A percentile compares a stretch with the other conserved stretches of the same genome.
These are phyloP conservation scores for Boletus eberwhitei DNA, from an alignment of 768 basidiomycete genomes.

Conservation along the genomic window DNA sequence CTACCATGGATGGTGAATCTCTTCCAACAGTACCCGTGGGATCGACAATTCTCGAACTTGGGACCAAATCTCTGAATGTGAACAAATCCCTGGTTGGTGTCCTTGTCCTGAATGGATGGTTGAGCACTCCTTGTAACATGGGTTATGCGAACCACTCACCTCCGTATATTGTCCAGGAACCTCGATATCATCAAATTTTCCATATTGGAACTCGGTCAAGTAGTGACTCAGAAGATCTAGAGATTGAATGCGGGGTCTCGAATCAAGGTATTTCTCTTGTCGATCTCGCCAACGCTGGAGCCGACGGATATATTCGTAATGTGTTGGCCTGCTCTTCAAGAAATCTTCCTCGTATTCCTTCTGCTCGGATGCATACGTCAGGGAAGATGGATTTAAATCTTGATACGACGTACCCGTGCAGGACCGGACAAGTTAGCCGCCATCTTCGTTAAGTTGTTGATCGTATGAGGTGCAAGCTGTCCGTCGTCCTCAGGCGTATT, in stretches of 20 bases:
- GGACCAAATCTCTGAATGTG: slow-evolving; percentile 88
- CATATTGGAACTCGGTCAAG: slow-evolving; percentile 95
- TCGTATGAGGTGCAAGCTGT: slow-evolving; percentile 50
- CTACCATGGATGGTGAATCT: slow-evolving; percentile 88
- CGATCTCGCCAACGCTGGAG: slow-evolving; percentile 93
- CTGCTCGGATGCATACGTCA: slow-evolving; percentile 37
- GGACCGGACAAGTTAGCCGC: slow-evolving; percentile 53
- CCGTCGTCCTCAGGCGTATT: slow-evolving; percentile 68
- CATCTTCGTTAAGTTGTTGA: slow-evolving; percentile 57
- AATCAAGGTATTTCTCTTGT: slow-evolving; percentile 81
- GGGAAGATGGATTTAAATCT: neutral
- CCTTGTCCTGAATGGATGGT: slow-evolving; percentile 71
- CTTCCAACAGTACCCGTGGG: slow-evolving; percentile 83
- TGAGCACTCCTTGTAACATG: neutral
- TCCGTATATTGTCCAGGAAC: slow-evolving; percentile 99
- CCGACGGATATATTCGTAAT: slow-evolving; percentile 84
- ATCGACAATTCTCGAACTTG: slow-evolving; percentile 86
- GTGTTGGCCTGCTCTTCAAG: slow-evolving; percentile 67
- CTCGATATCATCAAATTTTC: slow-evolving; percentile 96
- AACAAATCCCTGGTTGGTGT: slow-evolving; percentile 87
- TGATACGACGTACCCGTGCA: slow-evolving; percentile 48
- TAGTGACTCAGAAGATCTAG: slow-evolving; percentile 88
- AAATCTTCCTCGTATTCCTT: slow-evolving; percentile 92
- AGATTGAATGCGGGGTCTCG: slow-evolving; percentile 77
- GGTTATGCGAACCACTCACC: slow-evolving; percentile 40